Percentiles rank a stretch among this genome's conserved stretches.
Conservation (phyloP, 495 filamentous ascomycete genomes). For the Lasiosphaeria ovina region DNA sequence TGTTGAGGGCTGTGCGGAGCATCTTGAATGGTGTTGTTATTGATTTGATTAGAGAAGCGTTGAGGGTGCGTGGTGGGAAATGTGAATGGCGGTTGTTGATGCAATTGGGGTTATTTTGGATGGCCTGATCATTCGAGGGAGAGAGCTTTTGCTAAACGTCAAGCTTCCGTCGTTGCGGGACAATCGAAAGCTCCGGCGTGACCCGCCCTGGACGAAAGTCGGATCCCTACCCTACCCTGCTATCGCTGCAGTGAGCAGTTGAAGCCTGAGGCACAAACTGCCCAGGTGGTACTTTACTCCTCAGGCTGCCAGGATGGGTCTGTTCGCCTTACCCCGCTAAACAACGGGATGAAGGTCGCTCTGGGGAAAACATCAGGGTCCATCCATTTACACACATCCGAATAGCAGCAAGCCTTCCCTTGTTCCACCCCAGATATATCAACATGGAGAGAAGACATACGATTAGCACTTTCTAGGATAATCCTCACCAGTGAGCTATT, state of each 20-base stretch:
- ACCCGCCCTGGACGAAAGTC: background rate
- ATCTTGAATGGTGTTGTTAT: constrained; percentile 41
- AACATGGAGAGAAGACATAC: background rate
- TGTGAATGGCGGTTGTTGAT: background rate
- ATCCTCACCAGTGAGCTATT: background rate
- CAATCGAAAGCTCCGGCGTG: background rate
- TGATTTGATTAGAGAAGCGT: constrained; percentile 3
- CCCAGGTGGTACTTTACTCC: background rate
- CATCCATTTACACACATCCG: background rate
- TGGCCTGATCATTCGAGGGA: constrained; percentile 13
- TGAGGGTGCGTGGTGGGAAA: background rate
- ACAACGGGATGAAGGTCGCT: too few relatives aligned
- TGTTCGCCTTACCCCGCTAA: too few relatives aligned
- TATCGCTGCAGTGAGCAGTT: background rate
- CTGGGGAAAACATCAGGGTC: background rate
- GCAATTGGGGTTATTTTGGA: constrained; percentile 14
- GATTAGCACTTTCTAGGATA: background rate
- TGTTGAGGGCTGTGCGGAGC: constrained; percentile 64
- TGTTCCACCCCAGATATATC: background rate
- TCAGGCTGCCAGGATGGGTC: too few relatives aligned
- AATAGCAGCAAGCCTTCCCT: constrained; percentile 1
- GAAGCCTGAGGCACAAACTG: background rate
- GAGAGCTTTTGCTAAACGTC: constrained; percentile 16
- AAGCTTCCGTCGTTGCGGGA: constrained; percentile 16
- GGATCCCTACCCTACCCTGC: background rate